phyloP scores from a whole-genome alignment of 1,284 basidiomycete genomes.

The Pisolithus thermaeus region DNA sequence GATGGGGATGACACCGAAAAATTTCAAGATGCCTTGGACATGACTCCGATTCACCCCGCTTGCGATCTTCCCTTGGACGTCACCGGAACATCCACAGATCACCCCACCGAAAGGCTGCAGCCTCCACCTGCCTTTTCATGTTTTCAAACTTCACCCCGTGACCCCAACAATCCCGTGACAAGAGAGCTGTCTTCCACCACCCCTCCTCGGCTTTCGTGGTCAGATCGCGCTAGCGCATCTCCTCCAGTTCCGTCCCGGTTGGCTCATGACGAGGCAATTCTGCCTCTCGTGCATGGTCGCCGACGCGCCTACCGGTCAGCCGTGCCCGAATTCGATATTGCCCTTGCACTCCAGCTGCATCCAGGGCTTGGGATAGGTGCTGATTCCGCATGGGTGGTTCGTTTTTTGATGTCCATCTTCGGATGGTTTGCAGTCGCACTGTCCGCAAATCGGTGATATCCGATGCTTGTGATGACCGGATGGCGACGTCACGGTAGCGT shows the following conservation, averaged over 20 bases:
- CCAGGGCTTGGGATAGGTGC: conserved; percentile 61
- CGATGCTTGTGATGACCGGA: conserved; percentile 1
- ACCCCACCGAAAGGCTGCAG: conserved; percentile 2
- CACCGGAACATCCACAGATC: conserved; percentile 9
- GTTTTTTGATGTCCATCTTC: conserved; percentile 72
- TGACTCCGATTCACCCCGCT: conserved; percentile 18
- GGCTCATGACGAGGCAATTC: conserved; percentile 4
- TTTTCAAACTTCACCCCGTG: not conserved
- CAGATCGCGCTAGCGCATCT: conserved; percentile 33
- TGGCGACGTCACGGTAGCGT: too few species aligned
- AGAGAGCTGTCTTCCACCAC: conserved; percentile 25
- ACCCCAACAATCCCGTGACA: conserved; percentile 25
- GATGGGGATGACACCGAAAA: conserved; percentile 27
- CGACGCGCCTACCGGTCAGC: conserved; percentile 31
- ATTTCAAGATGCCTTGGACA: conserved; percentile 33
- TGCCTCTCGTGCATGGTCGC: conserved; percentile 15
- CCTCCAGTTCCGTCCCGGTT: conserved; percentile 12
- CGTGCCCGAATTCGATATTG: conserved; percentile 53
- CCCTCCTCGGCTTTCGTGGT: conserved; percentile 34
- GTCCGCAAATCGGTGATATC: conserved; percentile 16
- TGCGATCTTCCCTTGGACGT: conserved; percentile 16
- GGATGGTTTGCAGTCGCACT: conserved; percentile 60
- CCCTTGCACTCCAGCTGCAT: conserved; percentile 69
- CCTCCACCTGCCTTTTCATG: conserved; percentile 4
- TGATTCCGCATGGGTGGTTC: conserved; percentile 71